Percentiles rank a stretch among this genome's conserved stretches.
phyloP scores from a whole-genome alignment of 2,329 filamentous ascomycete genomes.

The Chaetomium sp. region DNA sequence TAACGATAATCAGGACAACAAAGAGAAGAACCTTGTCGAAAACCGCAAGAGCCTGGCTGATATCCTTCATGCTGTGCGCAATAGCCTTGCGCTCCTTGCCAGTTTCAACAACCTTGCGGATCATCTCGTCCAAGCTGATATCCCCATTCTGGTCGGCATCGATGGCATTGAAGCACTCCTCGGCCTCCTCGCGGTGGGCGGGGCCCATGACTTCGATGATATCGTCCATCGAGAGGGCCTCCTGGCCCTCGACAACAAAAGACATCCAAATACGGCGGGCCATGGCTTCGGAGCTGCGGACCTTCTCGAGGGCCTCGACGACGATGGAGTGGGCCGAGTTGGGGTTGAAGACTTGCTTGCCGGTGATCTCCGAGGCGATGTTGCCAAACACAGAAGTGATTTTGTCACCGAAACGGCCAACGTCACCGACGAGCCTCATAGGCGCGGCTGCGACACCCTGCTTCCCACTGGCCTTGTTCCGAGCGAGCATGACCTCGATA shows the following conservation, averaged over 20 bases:
- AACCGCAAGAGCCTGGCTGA: slow-evolving; percentile 86
- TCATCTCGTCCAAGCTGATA: slow-evolving; percentile 92
- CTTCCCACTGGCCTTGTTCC: slow-evolving; percentile 40
- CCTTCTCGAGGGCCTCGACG: slow-evolving; percentile 80
- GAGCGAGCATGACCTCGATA: slow-evolving; percentile 60
- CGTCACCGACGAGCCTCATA: slow-evolving; percentile 68
- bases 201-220: slow-evolving; percentile 80
- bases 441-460: slow-evolving; percentile 62
- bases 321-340: slow-evolving; percentile 87
- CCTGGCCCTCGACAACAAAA: slow-evolving; percentile 84
- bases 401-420: slow-evolving; percentile 83
- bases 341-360: slow-evolving; percentile 90
- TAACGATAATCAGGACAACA: slow-evolving; percentile 70
- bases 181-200: slow-evolving; percentile 67
- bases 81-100: slow-evolving; percentile 84
- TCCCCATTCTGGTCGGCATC: slow-evolving; percentile 90
- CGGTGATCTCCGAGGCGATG: slow-evolving; percentile 88
- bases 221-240: slow-evolving; percentile 73
- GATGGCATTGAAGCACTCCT: slow-evolving; percentile 74
- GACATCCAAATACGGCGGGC: slow-evolving; percentile 98
- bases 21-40: slow-evolving; percentile 80
- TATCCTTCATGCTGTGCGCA: slow-evolving; percentile 90
- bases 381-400: slow-evolving; percentile 90
- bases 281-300: slow-evolving; percentile 77
- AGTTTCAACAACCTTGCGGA: slow-evolving; percentile 76